These are phyloP conservation scores for Termitomyces sp. DNA, from an alignment of 768 basidiomycete species.

Conservation along the genomic window DNA sequence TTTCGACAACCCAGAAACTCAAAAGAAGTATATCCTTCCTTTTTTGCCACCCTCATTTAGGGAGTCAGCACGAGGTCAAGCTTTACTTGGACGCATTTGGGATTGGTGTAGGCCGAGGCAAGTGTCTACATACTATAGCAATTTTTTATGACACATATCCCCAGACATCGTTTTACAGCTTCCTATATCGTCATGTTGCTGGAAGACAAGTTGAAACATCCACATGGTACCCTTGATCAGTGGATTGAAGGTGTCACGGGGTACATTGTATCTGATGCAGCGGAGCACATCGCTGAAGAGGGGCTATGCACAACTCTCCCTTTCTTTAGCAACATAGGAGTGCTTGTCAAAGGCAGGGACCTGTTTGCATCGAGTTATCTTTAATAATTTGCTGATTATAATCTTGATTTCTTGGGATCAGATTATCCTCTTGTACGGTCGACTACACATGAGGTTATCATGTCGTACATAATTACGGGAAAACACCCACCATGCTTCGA, in stretches of 20 bases:
- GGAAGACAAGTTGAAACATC: background rate
- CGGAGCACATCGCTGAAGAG: background rate
- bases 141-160: background rate
- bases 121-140: background rate
- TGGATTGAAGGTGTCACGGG: background rate
- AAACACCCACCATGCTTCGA: background rate
- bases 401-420: background rate
- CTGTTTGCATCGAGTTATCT: background rate
- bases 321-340: background rate
- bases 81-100: background rate
- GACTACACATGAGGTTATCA: background rate
- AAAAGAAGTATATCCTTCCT: background rate
- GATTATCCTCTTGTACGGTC: background rate
- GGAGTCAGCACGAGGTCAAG: background rate
- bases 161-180: background rate
- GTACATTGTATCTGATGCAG: background rate
- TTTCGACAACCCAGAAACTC: background rate
- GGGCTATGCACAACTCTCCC: background rate
- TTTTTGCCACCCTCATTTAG: background rate
- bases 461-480: slow-evolving; percentile 1
- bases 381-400: too few relatives aligned
- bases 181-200: background rate
- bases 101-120: background rate
- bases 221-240: background rate
- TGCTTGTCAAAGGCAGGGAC: background rate